Percentiles rank a stretch among this genome's conserved stretches.
Evolutionary conservation across 805 yeast genomes (phyloP).

Genomic region (Pichia occidentalis): DNA sequence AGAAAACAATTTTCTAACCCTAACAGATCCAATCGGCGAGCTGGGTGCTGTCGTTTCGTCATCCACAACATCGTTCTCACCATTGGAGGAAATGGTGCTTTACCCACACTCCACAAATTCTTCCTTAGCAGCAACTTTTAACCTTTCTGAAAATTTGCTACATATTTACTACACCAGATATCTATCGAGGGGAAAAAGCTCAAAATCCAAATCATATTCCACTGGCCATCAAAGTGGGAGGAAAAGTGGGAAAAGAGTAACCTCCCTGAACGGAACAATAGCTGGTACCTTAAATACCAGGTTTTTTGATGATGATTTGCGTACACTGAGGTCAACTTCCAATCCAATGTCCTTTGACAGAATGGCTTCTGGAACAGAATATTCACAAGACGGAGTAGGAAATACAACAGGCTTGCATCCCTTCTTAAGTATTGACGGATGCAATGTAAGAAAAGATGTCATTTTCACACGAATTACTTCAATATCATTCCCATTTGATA

Average conservation of each 20-base stretch:
- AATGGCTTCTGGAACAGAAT: slow-evolving; percentile 37
- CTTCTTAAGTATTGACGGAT: slow-evolving; percentile 24
- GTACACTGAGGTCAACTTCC: slow-evolving; percentile 32
- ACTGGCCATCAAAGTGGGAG: slow-evolving; percentile 16
- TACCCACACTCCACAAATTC: slow-evolving; percentile 42
- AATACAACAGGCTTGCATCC: slow-evolving; percentile 17
- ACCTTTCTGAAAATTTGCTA: slow-evolving; percentile 38
- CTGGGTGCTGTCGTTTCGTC: slow-evolving; percentile 67
- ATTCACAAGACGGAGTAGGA: slow-evolving; percentile 23
- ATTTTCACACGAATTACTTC: slow-evolving; percentile 58
- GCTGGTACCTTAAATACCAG: slow-evolving; percentile 36
- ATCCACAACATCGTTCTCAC: slow-evolving; percentile 57
- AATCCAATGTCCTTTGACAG: slow-evolving; percentile 38
- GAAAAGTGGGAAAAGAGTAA: slow-evolving; percentile 22
- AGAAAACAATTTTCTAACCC: slow-evolving; percentile 46
- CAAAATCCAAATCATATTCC: slow-evolving; percentile 15
- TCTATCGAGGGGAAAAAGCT: slow-evolving; percentile 22
- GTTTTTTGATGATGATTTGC: slow-evolving; percentile 33
- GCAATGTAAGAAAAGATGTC: slow-evolving; percentile 53
- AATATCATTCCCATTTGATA: slow-evolving; percentile 29
- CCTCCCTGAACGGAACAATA: slow-evolving; percentile 21
- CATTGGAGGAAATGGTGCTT: slow-evolving; percentile 47
- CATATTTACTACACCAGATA: slow-evolving; percentile 52
- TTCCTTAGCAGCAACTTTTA: slow-evolving; percentile 51
- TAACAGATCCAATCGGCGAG: slow-evolving; percentile 70